Percentiles rank a stretch among this genome's conserved stretches.
Conservation (phyloP, 495 filamentous ascomycete species). For the Penicillium pulvis region DNA sequence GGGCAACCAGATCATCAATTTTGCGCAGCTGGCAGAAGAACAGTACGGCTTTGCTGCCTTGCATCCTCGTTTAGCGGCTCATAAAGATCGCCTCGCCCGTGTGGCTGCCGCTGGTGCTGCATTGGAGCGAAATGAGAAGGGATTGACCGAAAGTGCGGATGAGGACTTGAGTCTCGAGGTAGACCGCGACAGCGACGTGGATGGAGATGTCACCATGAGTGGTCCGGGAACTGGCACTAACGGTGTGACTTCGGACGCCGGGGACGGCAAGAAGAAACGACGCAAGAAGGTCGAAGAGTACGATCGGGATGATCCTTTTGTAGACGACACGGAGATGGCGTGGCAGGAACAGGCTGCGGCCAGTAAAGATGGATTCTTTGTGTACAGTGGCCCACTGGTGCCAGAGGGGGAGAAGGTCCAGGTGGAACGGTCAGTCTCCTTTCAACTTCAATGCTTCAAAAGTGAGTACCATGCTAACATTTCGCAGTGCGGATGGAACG, state of each 20-base stretch:
- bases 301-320: conserved; percentile 94
- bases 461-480: conserved; percentile 27
- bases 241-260: conserved; percentile 49
- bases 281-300: conserved; percentile 93
- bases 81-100: conserved; percentile 75
- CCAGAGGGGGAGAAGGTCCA: conserved; percentile 88
- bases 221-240: conserved; percentile 52
- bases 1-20: conserved; percentile 89
- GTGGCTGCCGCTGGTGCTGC: conserved; percentile 84
- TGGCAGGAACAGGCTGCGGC: conserved; percentile 96
- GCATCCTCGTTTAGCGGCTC: conserved; percentile 86
- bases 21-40: conserved; percentile 89
- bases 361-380: conserved; percentile 89
- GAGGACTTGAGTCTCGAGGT: conserved; percentile 48
- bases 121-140: conserved; percentile 65
- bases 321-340: conserved; percentile 92
- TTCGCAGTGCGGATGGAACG: conserved; percentile 67
- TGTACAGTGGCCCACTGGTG: conserved; percentile 82
- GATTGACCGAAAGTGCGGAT: conserved; percentile 59
- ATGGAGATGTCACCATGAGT: conserved; percentile 77
- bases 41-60: conserved; percentile 92
- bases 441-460: conserved; percentile 1
- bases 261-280: conserved; percentile 62
- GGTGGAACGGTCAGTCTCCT: conserved; percentile 63
- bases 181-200: conserved; percentile 57